Evolutionary conservation across 2,329 filamentous ascomycete genomes (phyloP).

Genomic region (Clonostachys solani): DNA sequence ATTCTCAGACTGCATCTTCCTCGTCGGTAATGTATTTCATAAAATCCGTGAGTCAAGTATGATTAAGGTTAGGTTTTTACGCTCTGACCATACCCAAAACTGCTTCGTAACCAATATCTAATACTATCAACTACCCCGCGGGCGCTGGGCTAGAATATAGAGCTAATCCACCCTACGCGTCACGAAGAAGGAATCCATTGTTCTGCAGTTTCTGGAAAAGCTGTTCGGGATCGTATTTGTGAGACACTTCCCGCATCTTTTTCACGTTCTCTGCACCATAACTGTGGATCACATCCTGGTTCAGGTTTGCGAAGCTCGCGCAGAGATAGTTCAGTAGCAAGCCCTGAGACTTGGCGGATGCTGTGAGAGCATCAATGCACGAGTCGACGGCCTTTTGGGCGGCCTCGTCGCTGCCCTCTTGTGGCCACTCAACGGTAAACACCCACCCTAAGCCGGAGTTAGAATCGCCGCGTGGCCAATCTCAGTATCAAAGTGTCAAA

Average conservation of each 20-base stretch:
- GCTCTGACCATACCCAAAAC: no score
- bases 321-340: slow-evolving; percentile 20
- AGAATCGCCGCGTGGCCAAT: no score
- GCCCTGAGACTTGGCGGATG: slow-evolving; percentile 2
- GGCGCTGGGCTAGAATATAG: slow-evolving; percentile 22
- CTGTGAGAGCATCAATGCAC: slow-evolving; percentile 1
- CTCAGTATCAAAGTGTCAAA: background rate
- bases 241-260: slow-evolving; percentile 9
- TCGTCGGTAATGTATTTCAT: no score
- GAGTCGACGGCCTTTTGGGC: slow-evolving; percentile 1
- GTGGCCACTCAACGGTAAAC: background rate
- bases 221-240: slow-evolving; percentile 5
- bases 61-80: no score
- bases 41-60: no score
- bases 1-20: no score
- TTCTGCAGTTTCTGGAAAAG: background rate
- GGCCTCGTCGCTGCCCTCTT: slow-evolving; percentile 1
- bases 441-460: background rate
- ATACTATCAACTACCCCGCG: no score
- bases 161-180: background rate
- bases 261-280: slow-evolving; percentile 13
- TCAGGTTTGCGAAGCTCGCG: slow-evolving; percentile 10
- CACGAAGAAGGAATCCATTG: background rate
- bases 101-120: no score
- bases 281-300: slow-evolving; percentile 10